Percentiles rank a stretch among this genome's conserved stretches.
Evolutionary conservation across 495 filamentous ascomycete species (phyloP).

Genomic region (Talaromyces stipitatus): DNA sequence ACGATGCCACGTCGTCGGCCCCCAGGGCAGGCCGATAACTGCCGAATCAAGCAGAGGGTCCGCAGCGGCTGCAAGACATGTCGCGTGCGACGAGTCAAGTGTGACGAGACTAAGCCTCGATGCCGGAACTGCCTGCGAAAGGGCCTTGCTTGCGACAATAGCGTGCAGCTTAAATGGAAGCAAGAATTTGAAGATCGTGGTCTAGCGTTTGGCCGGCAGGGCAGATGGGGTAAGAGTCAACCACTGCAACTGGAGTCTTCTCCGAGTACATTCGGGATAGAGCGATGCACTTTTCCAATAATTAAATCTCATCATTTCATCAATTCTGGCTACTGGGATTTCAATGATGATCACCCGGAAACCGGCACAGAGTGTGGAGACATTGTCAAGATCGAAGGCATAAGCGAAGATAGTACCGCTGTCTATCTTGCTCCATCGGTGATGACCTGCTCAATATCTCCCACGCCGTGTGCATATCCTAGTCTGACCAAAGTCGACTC

Average conservation of each 20-base stretch:
- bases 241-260: neutral
- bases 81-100: constrained; percentile 35
- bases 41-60: constrained; percentile 33
- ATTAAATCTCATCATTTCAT: neutral
- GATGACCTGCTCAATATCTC: neutral
- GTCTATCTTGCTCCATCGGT: neutral
- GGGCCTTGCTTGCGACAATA: constrained; percentile 31
- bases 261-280: neutral
- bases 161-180: constrained; percentile 38
- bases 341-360: neutral
- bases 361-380: neutral
- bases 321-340: neutral
- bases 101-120: constrained; percentile 34
- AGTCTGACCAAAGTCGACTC: constrained; percentile 1
- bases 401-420: neutral
- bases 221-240: constrained; percentile 30
- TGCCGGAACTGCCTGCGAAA: constrained; percentile 32
- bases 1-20: neutral
- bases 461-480: neutral
- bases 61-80: constrained; percentile 38
- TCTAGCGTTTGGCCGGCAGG: constrained; percentile 35
- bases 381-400: neutral
- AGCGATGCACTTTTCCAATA: neutral
- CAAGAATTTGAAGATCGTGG: constrained; percentile 37
- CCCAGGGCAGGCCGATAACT: neutral